Conservation (phyloP, 2,329 filamentous ascomycete genomes). For the Pseudohalonectria lignicola region DNA sequence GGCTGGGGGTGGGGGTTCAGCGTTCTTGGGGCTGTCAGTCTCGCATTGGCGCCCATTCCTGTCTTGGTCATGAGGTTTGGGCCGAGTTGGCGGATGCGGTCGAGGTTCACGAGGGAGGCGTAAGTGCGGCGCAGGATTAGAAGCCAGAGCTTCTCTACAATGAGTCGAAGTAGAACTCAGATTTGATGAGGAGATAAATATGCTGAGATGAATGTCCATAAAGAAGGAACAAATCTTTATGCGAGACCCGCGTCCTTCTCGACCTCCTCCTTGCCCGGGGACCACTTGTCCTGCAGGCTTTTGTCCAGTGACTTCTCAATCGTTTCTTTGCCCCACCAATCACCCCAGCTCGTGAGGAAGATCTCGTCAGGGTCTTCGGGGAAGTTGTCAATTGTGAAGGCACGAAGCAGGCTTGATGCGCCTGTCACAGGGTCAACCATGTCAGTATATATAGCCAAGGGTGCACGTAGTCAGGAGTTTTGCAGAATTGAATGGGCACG, state of each 20-base stretch:
- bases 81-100: constrained; percentile 35
- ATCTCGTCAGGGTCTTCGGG: constrained; percentile 39
- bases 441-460: too few species aligned
- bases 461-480: too few species aligned
- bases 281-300: constrained; percentile 40
- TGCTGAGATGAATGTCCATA: too few species aligned
- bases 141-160: too few species aligned
- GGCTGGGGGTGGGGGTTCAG: constrained; percentile 43
- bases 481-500: too few species aligned
- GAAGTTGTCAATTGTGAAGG: constrained; percentile 31
- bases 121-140: too few species aligned
- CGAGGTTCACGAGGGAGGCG: constrained; percentile 32
- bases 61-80: constrained; percentile 39
- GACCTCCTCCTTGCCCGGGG: constrained; percentile 31
- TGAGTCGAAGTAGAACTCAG: too few species aligned
- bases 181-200: too few species aligned
- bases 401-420: constrained; percentile 30
- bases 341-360: constrained; percentile 44
- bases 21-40: constrained; percentile 26
- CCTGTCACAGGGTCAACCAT: constrained; percentile 18
- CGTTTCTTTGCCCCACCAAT: constrained; percentile 39
- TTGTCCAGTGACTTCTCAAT: constrained; percentile 29
- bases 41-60: constrained; percentile 38
- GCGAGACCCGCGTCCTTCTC: constrained; percentile 27
- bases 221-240: too few species aligned